Percentiles rank a stretch among this genome's conserved stretches.
Evolutionary conservation across 129 eudicot genomes (phyloP).

Genomic region (Pseudognaphalium luteoalbum): DNA sequence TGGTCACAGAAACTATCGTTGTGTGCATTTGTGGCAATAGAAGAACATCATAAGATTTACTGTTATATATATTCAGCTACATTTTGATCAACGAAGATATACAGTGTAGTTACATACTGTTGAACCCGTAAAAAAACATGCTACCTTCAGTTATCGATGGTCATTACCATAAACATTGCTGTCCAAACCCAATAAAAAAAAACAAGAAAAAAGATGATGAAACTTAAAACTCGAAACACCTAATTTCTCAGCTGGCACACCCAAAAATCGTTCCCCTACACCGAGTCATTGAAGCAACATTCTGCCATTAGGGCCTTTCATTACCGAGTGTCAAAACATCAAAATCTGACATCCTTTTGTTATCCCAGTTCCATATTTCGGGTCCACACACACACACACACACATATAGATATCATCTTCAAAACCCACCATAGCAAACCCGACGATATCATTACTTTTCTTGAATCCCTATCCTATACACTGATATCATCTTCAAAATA

Average conservation of each 20-base stretch:
- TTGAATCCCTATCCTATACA: too few species aligned
- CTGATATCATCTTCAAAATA: too few species aligned
- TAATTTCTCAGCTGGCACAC: constrained; percentile 73
- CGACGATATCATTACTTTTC: too few species aligned
- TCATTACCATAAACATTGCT: constrained; percentile 28
- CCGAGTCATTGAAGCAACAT: constrained; percentile 72
- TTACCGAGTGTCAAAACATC: not conserved
- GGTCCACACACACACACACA: too few species aligned
- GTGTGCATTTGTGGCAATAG: not conserved
- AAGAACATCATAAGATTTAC: constrained; percentile 4
- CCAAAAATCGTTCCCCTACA: constrained; percentile 85
- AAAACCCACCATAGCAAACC: too few species aligned
- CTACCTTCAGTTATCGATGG: constrained; percentile 17
- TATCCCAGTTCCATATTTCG: too few species aligned
- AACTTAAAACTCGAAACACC: constrained; percentile 1
- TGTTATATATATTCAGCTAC: not conserved
- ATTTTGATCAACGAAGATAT: constrained; percentile 12
- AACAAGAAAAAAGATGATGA: not conserved
- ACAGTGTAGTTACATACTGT: not conserved
- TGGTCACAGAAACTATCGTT: not conserved
- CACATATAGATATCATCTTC: too few species aligned
- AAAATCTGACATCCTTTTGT: too few species aligned
- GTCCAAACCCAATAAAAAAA: not conserved
- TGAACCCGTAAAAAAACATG: not conserved
- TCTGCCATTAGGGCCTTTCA: constrained; percentile 77